A percentile compares a stretch with the other conserved stretches of the same genome.
Conservation (phyloP, 768 basidiomycete genomes). For the Mycena galericulata region DNA sequence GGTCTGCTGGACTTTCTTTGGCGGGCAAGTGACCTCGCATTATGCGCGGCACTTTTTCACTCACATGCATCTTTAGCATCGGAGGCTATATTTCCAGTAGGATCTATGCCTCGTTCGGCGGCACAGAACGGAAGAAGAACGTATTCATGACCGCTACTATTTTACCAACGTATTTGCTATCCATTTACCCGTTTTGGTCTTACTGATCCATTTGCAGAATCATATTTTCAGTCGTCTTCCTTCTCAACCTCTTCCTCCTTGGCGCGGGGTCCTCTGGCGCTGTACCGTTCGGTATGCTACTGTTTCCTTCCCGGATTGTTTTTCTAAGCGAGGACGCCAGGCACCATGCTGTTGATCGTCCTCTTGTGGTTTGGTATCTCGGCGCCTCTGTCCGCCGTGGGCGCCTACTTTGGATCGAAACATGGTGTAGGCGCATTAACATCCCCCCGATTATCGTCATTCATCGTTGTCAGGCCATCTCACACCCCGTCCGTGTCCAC, state of each 20-base stretch:
- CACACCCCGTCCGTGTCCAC: slow-evolving; percentile 90
- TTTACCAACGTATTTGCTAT: slow-evolving; percentile 78
- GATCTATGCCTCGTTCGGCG: slow-evolving; percentile 84
- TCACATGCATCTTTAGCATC: slow-evolving; percentile 59
- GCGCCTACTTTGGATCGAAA: slow-evolving; percentile 87
- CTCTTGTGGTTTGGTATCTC: slow-evolving; percentile 95
- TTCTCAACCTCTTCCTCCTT: slow-evolving; percentile 93
- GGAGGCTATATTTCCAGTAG: slow-evolving; percentile 92
- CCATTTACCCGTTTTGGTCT: not conserved
- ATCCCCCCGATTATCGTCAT: slow-evolving; percentile 13
- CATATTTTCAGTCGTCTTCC: slow-evolving; percentile 87
- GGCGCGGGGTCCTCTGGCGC: slow-evolving; percentile 91
- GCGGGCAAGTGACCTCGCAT: slow-evolving; percentile 63
- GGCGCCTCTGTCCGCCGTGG: slow-evolving; percentile 87
- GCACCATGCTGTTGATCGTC: slow-evolving; percentile 87
- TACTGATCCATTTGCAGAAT: slow-evolving; percentile 55
- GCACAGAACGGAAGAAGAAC: slow-evolving; percentile 81
- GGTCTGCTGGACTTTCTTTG: slow-evolving; percentile 95
- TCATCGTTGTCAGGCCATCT: slow-evolving; percentile 62
- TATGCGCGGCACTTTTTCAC: not conserved
- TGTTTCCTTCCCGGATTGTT: not conserved
- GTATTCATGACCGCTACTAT: slow-evolving; percentile 90
- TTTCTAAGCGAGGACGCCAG: slow-evolving; percentile 46
- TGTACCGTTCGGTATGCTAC: slow-evolving; percentile 85
- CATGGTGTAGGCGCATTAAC: slow-evolving; percentile 74